A percentile compares a stretch with the other conserved stretches of the same genome.
phyloP scores from a whole-genome alignment of 345 rosid species.

The Citrus maxima region DNA sequence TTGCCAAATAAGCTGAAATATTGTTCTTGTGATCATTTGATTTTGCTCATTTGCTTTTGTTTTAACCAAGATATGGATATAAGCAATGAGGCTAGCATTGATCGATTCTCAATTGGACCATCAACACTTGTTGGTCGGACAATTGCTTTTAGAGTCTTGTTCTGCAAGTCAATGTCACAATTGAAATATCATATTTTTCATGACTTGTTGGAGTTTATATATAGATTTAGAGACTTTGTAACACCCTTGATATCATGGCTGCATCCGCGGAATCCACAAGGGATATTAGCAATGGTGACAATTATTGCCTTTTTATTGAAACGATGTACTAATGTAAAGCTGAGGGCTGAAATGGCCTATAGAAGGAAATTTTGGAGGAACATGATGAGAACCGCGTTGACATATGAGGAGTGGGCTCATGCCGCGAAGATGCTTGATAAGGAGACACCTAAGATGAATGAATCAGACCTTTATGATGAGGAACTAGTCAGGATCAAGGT shows the following conservation, averaged over 20 bases:
- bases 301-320: slow-evolving; percentile 78
- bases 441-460: slow-evolving; percentile 77
- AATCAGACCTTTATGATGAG: slow-evolving; percentile 74
- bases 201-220: slow-evolving; percentile 34
- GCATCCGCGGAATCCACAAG: slow-evolving; percentile 93
- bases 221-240: slow-evolving; percentile 38
- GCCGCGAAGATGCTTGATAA: slow-evolving; percentile 97
- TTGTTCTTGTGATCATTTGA: not conserved
- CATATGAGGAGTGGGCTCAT: slow-evolving; percentile 98
- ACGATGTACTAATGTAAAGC: slow-evolving; percentile 76
- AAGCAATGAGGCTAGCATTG: slow-evolving; percentile 84
- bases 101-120: slow-evolving; percentile 84
- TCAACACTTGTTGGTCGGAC: slow-evolving; percentile 78
- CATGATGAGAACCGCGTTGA: slow-evolving; percentile 83
- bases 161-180: slow-evolving; percentile 73
- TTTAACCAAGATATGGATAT: slow-evolving; percentile 60
- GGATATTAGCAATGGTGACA: slow-evolving; percentile 89
- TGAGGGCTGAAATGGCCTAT: slow-evolving; percentile 93
- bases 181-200: slow-evolving; percentile 51
- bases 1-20: not conserved
- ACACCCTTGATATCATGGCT: slow-evolving; percentile 72
- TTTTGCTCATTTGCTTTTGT: not conserved
- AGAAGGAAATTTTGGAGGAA: slow-evolving; percentile 98
- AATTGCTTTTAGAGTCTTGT: slow-evolving; percentile 76
- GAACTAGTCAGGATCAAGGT: slow-evolving; percentile 88